These are phyloP conservation scores for Turritis glabra DNA, from an alignment of 345 rosid species.

Conservation along the genomic window DNA sequence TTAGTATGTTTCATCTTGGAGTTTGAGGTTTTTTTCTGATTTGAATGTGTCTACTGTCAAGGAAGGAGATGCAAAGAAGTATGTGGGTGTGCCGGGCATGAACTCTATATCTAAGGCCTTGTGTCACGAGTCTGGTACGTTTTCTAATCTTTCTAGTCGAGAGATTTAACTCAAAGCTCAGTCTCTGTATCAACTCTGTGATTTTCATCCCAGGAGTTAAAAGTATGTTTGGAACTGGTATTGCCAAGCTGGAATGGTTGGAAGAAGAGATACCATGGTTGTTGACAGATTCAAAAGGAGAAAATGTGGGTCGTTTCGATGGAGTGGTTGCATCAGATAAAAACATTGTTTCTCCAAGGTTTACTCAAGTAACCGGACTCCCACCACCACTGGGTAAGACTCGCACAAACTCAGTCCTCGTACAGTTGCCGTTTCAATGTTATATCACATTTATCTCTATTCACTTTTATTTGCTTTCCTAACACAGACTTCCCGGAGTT, in stretches of 20 bases:
- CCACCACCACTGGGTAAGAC: slow-evolving; percentile 68
- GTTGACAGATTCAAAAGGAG: slow-evolving; percentile 60
- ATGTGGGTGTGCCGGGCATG: slow-evolving; percentile 86
- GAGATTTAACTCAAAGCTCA: neutral
- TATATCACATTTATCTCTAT: neutral
- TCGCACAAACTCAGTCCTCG: slow-evolving; percentile 4
- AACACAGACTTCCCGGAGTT: slow-evolving; percentile 62
- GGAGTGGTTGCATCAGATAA: slow-evolving; percentile 79
- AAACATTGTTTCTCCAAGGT: slow-evolving; percentile 61
- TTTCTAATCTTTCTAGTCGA: neutral
- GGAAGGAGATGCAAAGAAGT: slow-evolving; percentile 62
- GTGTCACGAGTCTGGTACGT: slow-evolving; percentile 61
- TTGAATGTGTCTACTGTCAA: slow-evolving; percentile 28
- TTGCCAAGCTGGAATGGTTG: slow-evolving; percentile 71
- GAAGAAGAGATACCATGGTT: slow-evolving; percentile 62
- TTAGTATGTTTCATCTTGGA: neutral
- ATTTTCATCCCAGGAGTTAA: slow-evolving; percentile 56
- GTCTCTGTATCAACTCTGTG: neutral
- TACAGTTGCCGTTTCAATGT: neutral
- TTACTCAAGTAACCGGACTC: slow-evolving; percentile 56
- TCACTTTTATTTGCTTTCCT: slow-evolving; percentile 25
- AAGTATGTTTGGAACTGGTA: slow-evolving; percentile 61
- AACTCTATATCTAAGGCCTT: slow-evolving; percentile 71
- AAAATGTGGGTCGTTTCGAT: slow-evolving; percentile 56
- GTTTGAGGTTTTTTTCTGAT: slow-evolving; percentile 5